These are phyloP conservation scores for Magnaporthales sp. DNA, from an alignment of 2,329 filamentous ascomycete species.

Conservation along the genomic window DNA sequence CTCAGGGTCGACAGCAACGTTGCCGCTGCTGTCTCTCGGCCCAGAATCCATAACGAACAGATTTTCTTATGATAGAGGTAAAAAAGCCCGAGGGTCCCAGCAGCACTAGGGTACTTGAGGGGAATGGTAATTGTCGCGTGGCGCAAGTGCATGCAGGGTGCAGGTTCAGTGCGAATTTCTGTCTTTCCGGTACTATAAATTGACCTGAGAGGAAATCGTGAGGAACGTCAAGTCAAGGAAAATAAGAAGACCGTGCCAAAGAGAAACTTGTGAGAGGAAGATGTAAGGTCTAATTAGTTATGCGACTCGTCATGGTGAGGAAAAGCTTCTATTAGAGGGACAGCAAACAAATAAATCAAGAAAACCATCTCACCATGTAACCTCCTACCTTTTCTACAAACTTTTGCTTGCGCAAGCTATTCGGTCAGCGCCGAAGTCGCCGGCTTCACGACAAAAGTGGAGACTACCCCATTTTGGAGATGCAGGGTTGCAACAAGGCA, in stretches of 20 bases:
- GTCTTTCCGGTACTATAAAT: no score
- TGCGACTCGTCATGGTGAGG: no score
- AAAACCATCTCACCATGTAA: no score
- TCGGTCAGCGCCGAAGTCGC: neutral
- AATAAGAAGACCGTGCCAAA: no score
- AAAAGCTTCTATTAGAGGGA: no score
- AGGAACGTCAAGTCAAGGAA: no score
- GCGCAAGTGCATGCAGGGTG: neutral
- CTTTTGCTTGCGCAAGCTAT: neutral
- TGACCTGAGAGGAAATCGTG: no score
- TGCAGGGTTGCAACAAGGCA: neutral
- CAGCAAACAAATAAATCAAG: no score
- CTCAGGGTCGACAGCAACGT: slow-evolving; percentile 7
- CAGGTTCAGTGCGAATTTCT: neutral
- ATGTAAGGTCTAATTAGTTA: no score
- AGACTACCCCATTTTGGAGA: neutral
- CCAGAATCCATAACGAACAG: neutral
- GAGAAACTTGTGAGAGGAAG: no score
- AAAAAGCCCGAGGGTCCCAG: neutral
- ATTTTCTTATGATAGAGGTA: neutral
- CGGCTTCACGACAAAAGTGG: neutral
- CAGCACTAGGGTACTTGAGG: neutral
- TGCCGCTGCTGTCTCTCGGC: neutral
- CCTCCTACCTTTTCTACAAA: neutral
- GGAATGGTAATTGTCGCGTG: neutral